Conservation (phyloP, 2,329 filamentous ascomycete species). For the Beauveria caledonica region DNA sequence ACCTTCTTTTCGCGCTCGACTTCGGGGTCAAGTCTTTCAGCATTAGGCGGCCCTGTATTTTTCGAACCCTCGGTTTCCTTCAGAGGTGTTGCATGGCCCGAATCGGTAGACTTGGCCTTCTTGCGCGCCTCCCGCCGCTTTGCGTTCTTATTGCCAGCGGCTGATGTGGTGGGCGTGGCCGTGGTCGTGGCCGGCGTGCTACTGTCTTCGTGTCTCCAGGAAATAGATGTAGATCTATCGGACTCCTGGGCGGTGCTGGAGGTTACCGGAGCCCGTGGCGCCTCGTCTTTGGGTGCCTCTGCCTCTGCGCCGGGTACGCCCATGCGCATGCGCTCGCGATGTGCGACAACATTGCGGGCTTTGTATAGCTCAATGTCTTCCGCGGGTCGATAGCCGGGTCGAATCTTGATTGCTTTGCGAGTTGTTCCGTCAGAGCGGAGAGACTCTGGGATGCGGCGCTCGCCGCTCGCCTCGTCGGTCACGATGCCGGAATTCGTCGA, state of each 20-base stretch:
- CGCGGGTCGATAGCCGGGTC: slow-evolving; percentile 85
- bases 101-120: slow-evolving; percentile 49
- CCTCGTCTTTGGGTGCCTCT: slow-evolving; percentile 45
- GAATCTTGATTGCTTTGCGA: slow-evolving; percentile 89
- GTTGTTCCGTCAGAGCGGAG: slow-evolving; percentile 79
- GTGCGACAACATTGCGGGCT: slow-evolving; percentile 79
- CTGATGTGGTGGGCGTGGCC: slow-evolving; percentile 11
- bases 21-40: slow-evolving; percentile 54
- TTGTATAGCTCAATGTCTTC: slow-evolving; percentile 97
- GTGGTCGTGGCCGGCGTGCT: not conserved
- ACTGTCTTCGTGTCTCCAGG: slow-evolving; percentile 1
- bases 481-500: slow-evolving; percentile 65
- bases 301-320: slow-evolving; percentile 65
- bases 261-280: slow-evolving; percentile 25
- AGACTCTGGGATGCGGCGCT: slow-evolving; percentile 84
- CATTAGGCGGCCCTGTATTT: slow-evolving; percentile 26
- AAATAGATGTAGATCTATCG: not conserved
- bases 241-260: not conserved
- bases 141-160: slow-evolving; percentile 73
- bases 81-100: not conserved
- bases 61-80: slow-evolving; percentile 45
- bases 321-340: slow-evolving; percentile 60
- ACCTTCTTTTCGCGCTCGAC: slow-evolving; percentile 87
- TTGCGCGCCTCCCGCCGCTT: slow-evolving; percentile 56
- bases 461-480: slow-evolving; percentile 64